phyloP scores from a whole-genome alignment of 139 green algal genomes.

The Chlorella sp. region DNA sequence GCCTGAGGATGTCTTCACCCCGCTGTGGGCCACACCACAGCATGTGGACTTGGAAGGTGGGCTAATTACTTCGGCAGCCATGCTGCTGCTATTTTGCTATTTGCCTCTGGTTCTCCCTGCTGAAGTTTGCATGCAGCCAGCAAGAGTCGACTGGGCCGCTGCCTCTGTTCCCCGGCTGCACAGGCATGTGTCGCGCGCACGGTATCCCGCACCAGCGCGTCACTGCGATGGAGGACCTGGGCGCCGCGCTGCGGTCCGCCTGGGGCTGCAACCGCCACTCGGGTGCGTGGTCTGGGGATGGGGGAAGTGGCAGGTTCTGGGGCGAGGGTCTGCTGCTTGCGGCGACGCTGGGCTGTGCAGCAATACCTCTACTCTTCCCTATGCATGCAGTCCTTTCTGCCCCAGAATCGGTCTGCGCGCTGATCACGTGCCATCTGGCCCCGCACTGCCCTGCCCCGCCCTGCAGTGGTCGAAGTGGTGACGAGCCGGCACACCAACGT shows the following conservation, averaged over 20 bases:
- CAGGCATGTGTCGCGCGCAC: conserved; percentile 81
- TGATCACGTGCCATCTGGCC: too few relatives aligned
- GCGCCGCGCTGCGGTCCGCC: conserved; percentile 72
- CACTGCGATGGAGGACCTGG: conserved; percentile 59
- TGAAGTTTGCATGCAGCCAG: too few relatives aligned
- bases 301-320: background rate
- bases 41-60: conserved; percentile 84
- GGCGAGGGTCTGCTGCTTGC: too few relatives aligned
- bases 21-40: conserved; percentile 94
- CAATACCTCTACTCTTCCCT: too few relatives aligned
- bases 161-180: background rate
- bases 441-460: background rate
- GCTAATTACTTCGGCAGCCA: too few relatives aligned
- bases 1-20: conserved; percentile 74
- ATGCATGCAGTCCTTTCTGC: too few relatives aligned
- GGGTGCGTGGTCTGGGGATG: background rate
- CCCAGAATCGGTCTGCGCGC: too few relatives aligned
- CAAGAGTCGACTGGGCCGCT: too few relatives aligned
- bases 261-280: conserved; percentile 85
- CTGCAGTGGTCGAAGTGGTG: conserved; percentile 85
- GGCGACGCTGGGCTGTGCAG: background rate
- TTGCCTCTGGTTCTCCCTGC: too few relatives aligned
- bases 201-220: conserved; percentile 86
- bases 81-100: too few relatives aligned
- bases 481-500: conserved; percentile 79